These are phyloP conservation scores for Moringa oleifera DNA, from an alignment of 345 rosid genomes.

Conservation along the genomic window DNA sequence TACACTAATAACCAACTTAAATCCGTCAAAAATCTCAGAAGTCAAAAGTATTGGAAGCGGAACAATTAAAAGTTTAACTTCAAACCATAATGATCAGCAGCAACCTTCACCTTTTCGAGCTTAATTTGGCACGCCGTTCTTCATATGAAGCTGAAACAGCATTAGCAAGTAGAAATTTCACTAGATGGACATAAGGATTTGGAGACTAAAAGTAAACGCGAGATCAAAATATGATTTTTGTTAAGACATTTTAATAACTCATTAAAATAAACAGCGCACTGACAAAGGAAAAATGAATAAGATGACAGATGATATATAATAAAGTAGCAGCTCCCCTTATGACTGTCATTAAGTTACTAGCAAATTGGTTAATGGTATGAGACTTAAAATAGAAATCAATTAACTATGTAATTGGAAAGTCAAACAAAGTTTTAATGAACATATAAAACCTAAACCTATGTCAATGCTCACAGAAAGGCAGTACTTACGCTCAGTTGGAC, in stretches of 20 bases:
- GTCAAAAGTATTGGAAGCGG: too few relatives aligned
- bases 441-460: background rate
- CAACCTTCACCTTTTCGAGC: slow-evolving; percentile 19
- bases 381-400: slow-evolving; percentile 1
- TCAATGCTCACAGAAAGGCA: slow-evolving; percentile 3
- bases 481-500: slow-evolving; percentile 87
- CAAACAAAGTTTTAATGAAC: background rate
- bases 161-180: background rate
- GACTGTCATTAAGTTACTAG: too few relatives aligned
- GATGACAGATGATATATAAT: too few relatives aligned
- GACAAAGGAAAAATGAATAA: too few relatives aligned
- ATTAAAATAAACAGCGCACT: too few relatives aligned
- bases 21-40: too few relatives aligned
- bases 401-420: background rate
- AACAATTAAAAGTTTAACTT: too few relatives aligned
- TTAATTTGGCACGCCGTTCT: slow-evolving; percentile 59
- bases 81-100: background rate
- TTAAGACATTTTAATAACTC: too few relatives aligned
- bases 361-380: too few relatives aligned
- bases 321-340: too few relatives aligned
- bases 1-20: too few relatives aligned
- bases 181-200: background rate
- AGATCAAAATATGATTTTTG: background rate
- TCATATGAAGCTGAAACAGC: slow-evolving; percentile 64
- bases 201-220: background rate